Conservation (phyloP, 75 land plant species). For the Cupressus sempervirens region DNA sequence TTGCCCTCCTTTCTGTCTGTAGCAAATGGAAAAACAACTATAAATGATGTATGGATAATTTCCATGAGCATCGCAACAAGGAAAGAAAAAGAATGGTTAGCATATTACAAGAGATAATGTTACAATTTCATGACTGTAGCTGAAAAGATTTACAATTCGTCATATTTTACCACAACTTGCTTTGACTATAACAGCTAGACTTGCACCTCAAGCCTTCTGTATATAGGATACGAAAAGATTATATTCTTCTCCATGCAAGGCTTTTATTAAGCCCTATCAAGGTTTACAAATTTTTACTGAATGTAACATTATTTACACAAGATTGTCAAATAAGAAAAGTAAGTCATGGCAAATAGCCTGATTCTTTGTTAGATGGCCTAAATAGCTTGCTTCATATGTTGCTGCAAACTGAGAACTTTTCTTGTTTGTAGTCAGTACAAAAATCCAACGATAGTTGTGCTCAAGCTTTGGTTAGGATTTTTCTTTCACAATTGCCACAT, state of each 20-base stretch:
- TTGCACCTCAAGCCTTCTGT: neutral
- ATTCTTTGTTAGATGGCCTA: neutral
- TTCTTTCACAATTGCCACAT: neutral
- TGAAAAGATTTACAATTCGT: conserved; percentile 2
- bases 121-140: conserved; percentile 4
- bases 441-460: neutral
- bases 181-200: neutral
- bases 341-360: neutral
- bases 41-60: neutral
- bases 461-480: neutral
- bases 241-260: conserved; percentile 2
- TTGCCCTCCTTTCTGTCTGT: neutral
- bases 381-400: neutral
- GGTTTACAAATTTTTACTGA: neutral
- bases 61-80: neutral
- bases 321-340: neutral
- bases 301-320: neutral
- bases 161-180: neutral
- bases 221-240: neutral
- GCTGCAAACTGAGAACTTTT: neutral
- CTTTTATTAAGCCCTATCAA: neutral
- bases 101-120: conserved; percentile 6
- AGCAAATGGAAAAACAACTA: conserved; percentile 1
- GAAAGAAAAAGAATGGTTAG: conserved; percentile 8
- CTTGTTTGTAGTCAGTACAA: neutral